Conservation (phyloP, 2,329 filamentous ascomycete genomes). For the Trichoderma arundinaceum region DNA sequence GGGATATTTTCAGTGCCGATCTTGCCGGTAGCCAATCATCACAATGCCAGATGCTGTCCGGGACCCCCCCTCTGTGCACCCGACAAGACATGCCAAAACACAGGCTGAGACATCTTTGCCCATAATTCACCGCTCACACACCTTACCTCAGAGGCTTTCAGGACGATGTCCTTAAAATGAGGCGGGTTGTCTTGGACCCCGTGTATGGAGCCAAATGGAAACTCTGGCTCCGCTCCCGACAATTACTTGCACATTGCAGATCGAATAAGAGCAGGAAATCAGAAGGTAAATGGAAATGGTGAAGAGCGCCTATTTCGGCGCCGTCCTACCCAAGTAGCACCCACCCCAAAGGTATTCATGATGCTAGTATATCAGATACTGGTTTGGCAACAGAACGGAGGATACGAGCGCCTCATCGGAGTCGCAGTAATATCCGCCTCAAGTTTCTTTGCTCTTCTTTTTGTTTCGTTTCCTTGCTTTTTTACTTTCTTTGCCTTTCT, state of each 20-base stretch:
- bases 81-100: neutral
- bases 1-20: conserved; percentile 3
- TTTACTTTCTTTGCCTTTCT: too few relatives aligned
- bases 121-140: neutral
- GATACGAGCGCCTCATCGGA: too few relatives aligned
- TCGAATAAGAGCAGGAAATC: too few relatives aligned
- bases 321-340: too few relatives aligned
- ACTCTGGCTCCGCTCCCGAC: neutral
- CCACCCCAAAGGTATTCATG: too few relatives aligned
- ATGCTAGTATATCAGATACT: too few relatives aligned
- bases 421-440: too few relatives aligned
- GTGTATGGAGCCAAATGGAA: neutral
- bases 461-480: too few relatives aligned
- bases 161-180: neutral
- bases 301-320: too few relatives aligned
- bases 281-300: too few relatives aligned
- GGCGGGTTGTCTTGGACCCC: neutral
- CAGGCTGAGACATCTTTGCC: conserved; percentile 1
- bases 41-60: neutral
- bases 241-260: neutral
- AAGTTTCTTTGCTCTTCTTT: too few relatives aligned
- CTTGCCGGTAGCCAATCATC: conserved; percentile 15
- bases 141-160: neutral
- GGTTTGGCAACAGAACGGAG: too few relatives aligned
- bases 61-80: neutral